Evolutionary conservation across 1,139 yeast species (phyloP).

Genomic region (Geotrichum aggregatum): DNA sequence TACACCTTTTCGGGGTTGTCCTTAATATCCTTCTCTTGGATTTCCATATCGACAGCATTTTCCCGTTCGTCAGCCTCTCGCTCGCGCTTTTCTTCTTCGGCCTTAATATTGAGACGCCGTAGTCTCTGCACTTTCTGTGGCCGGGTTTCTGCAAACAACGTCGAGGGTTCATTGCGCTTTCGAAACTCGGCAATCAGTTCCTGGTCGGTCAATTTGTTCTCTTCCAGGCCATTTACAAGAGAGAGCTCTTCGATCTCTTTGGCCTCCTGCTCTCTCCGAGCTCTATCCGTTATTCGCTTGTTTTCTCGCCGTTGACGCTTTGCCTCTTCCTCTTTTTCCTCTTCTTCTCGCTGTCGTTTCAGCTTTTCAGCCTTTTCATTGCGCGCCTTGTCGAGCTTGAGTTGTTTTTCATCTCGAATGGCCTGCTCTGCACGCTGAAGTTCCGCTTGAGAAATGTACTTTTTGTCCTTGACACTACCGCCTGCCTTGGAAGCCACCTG

Average conservation of each 20-base stretch:
- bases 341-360: constrained; percentile 31
- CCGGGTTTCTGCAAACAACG: constrained; percentile 48
- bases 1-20: constrained; percentile 38
- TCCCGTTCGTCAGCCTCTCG: constrained; percentile 25
- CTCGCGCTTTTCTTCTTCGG: constrained; percentile 30
- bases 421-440: constrained; percentile 28
- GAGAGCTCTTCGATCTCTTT: constrained; percentile 18
- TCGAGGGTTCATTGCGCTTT: constrained; percentile 42
- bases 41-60: constrained; percentile 16
- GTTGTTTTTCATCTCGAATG: constrained; percentile 32
- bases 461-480: constrained; percentile 4
- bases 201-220: constrained; percentile 40
- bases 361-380: constrained; percentile 25
- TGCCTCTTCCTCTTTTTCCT: constrained; percentile 30
- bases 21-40: constrained; percentile 41
- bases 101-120: constrained; percentile 23
- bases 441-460: constrained; percentile 28
- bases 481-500: constrained; percentile 9
- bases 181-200: constrained; percentile 49
- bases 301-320: constrained; percentile 27
- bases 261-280: constrained; percentile 21
- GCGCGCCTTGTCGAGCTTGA: constrained; percentile 32
- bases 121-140: constrained; percentile 28
- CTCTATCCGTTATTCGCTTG: constrained; percentile 24
- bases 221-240: constrained; percentile 21